Evolutionary conservation across 78 protist species (phyloP).

Genomic region (Pelomyxa schiedti): DNA sequence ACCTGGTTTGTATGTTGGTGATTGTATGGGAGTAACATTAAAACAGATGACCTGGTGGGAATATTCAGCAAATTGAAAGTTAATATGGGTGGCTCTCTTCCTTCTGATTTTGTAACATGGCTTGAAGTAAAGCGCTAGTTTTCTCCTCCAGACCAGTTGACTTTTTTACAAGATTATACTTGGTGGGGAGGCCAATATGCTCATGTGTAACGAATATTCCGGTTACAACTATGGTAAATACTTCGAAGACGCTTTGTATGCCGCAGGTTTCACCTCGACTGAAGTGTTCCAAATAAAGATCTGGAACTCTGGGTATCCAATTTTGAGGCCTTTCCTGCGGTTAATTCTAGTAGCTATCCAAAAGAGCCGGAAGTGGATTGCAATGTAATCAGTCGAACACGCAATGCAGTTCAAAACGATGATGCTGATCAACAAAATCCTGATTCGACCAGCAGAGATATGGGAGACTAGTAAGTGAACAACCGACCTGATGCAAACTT

Average conservation of each 20-base stretch:
- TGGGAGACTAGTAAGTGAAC: conserved; percentile 32
- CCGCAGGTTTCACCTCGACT: conserved; percentile 17
- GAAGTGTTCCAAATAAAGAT: conserved; percentile 55
- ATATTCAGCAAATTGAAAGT: conserved; percentile 26
- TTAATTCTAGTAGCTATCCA: too few species aligned
- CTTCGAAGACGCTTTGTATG: conserved; percentile 2
- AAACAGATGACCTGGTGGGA: conserved; percentile 16
- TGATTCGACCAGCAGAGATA: conserved; percentile 37
- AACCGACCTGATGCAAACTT: too few species aligned
- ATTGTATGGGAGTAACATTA: too few species aligned
- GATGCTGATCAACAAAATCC: conserved; percentile 50
- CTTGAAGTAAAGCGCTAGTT: conserved; percentile 28
- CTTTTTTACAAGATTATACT: conserved; percentile 20
- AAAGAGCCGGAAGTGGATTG: neutral
- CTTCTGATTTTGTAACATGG: conserved; percentile 39
- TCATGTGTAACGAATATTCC: conserved; percentile 29
- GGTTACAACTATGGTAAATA: conserved; percentile 41
- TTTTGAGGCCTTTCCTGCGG: too few species aligned
- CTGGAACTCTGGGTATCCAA: conserved; percentile 57
- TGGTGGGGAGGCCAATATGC: conserved; percentile 51
- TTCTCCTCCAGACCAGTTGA: neutral
- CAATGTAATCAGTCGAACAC: neutral
- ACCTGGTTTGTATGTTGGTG: too few species aligned
- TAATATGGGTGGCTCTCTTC: conserved; percentile 32
- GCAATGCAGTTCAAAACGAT: conserved; percentile 33